Percentiles rank a stretch among this genome's conserved stretches.
These are phyloP conservation scores for Triadica sebifera DNA, from an alignment of 345 rosid species.

Conservation along the genomic window DNA sequence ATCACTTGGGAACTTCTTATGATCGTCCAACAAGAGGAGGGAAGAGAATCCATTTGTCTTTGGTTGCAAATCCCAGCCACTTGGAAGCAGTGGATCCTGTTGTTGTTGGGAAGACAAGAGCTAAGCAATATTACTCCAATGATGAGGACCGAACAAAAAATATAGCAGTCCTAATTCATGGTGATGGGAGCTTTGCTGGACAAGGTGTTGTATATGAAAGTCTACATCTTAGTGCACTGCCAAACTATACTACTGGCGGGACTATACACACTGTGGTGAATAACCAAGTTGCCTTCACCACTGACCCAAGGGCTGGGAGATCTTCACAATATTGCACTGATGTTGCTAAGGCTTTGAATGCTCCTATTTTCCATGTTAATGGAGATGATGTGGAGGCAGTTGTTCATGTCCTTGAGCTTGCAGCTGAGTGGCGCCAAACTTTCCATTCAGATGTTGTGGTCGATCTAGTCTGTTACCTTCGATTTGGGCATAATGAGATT, in stretches of 20 bases:
- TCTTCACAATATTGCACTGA: constrained; percentile 87
- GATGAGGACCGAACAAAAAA: constrained; percentile 63
- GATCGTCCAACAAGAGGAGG: constrained; percentile 90
- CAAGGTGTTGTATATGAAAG: constrained; percentile 89
- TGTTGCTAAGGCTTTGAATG: constrained; percentile 82
- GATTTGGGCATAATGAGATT: constrained; percentile 83
- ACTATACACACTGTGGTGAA: constrained; percentile 83
- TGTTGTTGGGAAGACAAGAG: constrained; percentile 84
- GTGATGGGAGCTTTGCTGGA: constrained; percentile 90
- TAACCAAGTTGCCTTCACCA: constrained; percentile 87
- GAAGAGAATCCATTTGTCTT: constrained; percentile 74
- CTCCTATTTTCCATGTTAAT: constrained; percentile 77
- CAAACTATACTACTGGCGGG: constrained; percentile 74
- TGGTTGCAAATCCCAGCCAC: constrained; percentile 89
- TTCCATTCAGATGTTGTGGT: constrained; percentile 83
- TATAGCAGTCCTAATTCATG: constrained; percentile 76
- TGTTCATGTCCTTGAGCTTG: constrained; percentile 74
- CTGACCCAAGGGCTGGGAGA: constrained; percentile 75
- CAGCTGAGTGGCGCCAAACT: constrained; percentile 86
- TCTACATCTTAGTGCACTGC: constrained; percentile 86
- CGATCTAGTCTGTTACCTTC: constrained; percentile 73
- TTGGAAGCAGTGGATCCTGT: constrained; percentile 89
- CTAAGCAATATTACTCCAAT: constrained; percentile 71
- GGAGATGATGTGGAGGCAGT: constrained; percentile 82
- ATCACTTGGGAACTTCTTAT: constrained; percentile 83